Evolutionary conservation across 208 protist genomes (phyloP).

Genomic region (Leptomonas seymouri): DNA sequence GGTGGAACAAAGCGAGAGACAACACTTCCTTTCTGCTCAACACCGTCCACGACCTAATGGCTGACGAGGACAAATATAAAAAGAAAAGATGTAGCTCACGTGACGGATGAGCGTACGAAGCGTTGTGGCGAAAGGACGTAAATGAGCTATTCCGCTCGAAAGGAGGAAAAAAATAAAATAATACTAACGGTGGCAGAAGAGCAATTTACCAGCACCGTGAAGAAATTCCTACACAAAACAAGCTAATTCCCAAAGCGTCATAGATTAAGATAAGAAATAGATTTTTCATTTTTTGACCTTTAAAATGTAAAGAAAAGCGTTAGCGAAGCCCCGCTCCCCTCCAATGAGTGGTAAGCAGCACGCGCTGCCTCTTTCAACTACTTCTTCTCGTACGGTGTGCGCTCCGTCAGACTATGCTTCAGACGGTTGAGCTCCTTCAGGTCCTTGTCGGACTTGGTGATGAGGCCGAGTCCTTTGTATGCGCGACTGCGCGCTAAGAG

Average conservation of each 20-base stretch:
- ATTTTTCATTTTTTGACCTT: conserved; percentile 13
- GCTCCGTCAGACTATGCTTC: conserved; percentile 62
- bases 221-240: conserved; percentile 26
- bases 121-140: conserved; percentile 1
- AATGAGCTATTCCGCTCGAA: neutral
- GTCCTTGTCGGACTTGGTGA: conserved; percentile 83
- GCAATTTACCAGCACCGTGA: conserved; percentile 2
- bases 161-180: conserved; percentile 17
- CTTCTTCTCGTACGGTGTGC: conserved; percentile 49
- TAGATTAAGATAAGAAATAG: conserved; percentile 19
- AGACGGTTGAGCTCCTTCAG: conserved; percentile 70
- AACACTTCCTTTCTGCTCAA: neutral
- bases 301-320: conserved; percentile 17
- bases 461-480: conserved; percentile 76
- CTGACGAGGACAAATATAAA: neutral
- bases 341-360: conserved; percentile 2
- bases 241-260: conserved; percentile 16
- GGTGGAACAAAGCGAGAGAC: conserved; percentile 7
- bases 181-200: conserved; percentile 26
- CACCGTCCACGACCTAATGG: neutral
- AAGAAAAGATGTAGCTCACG: neutral
- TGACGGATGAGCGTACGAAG: neutral
- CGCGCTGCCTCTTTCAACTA: conserved; percentile 11
- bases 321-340: neutral
- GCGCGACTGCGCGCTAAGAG: conserved; percentile 78